phyloP scores from a whole-genome alignment of 2,329 filamentous ascomycete species.

The Fonsecaea monophora region DNA sequence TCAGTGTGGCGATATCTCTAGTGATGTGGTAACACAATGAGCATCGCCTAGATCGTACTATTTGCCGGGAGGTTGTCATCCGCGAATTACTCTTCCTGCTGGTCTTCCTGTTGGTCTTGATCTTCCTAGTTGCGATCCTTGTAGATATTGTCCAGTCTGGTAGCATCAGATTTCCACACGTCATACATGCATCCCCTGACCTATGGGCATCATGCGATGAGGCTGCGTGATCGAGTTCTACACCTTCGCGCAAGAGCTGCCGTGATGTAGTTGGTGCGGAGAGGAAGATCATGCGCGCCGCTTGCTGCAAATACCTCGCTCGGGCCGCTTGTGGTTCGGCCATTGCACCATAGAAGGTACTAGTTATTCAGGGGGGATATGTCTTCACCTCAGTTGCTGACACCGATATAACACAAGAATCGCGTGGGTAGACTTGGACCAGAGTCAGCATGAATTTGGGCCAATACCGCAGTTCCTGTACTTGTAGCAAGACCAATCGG shows the following conservation, averaged over 20 bases:
- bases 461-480: background rate
- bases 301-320: constrained; percentile 39
- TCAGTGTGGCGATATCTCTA: constrained; percentile 8
- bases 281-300: constrained; percentile 11
- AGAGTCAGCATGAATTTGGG: background rate
- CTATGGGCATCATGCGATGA: constrained; percentile 12
- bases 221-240: constrained; percentile 6
- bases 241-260: constrained; percentile 24
- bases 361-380: background rate
- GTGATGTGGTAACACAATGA: constrained; percentile 24
- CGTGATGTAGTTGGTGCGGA: constrained; percentile 10
- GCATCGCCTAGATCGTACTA: constrained; percentile 24
- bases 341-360: background rate
- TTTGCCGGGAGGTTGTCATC: constrained; percentile 31
- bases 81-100: background rate
- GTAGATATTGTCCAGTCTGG: constrained; percentile 43
- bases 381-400: background rate
- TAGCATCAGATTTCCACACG: constrained; percentile 50
- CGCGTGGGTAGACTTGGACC: background rate
- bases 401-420: background rate
- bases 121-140: constrained; percentile 4
- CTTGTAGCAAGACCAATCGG: background rate
- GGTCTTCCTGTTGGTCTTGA: background rate
- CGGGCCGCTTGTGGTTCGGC: background rate
- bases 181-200: constrained; percentile 46